Evolutionary conservation across 148 eudicot species (phyloP).

Genomic region (Dysphania ambrosioides): DNA sequence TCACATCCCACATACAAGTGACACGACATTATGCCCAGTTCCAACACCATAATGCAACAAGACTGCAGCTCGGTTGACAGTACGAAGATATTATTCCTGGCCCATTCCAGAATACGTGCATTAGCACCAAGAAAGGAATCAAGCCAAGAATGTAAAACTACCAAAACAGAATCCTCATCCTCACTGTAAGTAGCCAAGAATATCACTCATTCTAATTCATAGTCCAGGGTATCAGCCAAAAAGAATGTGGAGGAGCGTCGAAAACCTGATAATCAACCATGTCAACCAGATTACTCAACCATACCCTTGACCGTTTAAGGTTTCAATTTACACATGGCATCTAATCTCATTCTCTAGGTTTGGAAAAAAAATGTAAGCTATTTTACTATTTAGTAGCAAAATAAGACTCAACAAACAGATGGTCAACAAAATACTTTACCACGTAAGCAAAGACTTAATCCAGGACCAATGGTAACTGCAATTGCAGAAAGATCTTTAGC

Average conservation of each 20-base stretch:
- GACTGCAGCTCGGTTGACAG: not conserved
- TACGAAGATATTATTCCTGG: not conserved
- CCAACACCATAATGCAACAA: not conserved
- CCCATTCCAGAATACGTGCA: not conserved
- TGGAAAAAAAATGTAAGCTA: not conserved
- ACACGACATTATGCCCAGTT: not conserved
- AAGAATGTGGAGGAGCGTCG: not conserved
- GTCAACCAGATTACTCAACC: not conserved
- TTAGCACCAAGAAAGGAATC: not conserved
- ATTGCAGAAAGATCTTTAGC: slow-evolving; percentile 88
- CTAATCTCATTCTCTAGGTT: not conserved
- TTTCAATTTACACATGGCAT: not conserved
- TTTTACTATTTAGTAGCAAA: not conserved
- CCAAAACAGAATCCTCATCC: not conserved
- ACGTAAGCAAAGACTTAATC: slow-evolving; percentile 91
- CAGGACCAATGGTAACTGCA: slow-evolving; percentile 99
- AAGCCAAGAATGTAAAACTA: not conserved
- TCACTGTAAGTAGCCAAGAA: not conserved
- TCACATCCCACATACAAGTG: not conserved
- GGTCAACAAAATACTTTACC: slow-evolving; percentile 40
- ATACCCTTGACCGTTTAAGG: not conserved
- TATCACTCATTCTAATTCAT: not conserved
- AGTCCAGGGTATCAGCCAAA: not conserved
- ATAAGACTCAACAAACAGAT: not conserved
- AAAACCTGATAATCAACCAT: not conserved